These are phyloP conservation scores for Metarhizium rileyi DNA, from an alignment of 2,329 filamentous ascomycete genomes.

Conservation along the genomic window DNA sequence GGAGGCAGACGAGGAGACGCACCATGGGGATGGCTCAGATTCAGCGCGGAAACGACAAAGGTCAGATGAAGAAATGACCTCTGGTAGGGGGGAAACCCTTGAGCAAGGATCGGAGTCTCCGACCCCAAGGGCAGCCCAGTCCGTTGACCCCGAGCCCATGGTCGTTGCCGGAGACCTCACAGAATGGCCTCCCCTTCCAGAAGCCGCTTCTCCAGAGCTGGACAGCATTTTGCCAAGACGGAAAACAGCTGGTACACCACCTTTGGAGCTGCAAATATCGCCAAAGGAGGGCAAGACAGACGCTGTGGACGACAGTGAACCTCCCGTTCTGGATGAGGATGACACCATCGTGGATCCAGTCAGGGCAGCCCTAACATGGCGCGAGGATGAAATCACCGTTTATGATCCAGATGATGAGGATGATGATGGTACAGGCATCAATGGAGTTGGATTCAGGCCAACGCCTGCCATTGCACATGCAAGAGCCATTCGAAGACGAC, in stretches of 20 bases:
- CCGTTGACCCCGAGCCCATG: background rate
- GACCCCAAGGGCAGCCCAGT: background rate
- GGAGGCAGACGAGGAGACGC: slow-evolving; percentile 16
- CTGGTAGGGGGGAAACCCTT: slow-evolving; percentile 1
- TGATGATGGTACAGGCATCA: slow-evolving; percentile 57
- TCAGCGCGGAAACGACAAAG: slow-evolving; percentile 7
- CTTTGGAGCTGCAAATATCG: slow-evolving; percentile 20
- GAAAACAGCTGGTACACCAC: slow-evolving; percentile 30
- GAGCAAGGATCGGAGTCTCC: background rate
- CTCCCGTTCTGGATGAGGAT: slow-evolving; percentile 13
- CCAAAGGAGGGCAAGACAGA: slow-evolving; percentile 10
- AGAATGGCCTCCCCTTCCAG: background rate
- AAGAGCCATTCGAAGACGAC: slow-evolving; percentile 44
- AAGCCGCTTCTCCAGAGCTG: background rate
- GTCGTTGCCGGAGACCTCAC: background rate
- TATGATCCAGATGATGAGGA: slow-evolving; percentile 56
- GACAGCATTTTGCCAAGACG: slow-evolving; percentile 24
- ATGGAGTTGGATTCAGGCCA: slow-evolving; percentile 58
- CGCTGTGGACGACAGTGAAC: background rate
- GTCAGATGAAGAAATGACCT: slow-evolving; percentile 3
- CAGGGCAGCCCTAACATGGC: slow-evolving; percentile 54
- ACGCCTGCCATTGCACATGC: slow-evolving; percentile 51
- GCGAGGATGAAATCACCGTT: slow-evolving; percentile 57
- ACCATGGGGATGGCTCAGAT: slow-evolving; percentile 16
- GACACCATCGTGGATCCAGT: slow-evolving; percentile 39